Percentiles rank a stretch among this genome's conserved stretches.
Evolutionary conservation across 768 basidiomycete genomes (phyloP).

Genomic region (Podaxis sp.): DNA sequence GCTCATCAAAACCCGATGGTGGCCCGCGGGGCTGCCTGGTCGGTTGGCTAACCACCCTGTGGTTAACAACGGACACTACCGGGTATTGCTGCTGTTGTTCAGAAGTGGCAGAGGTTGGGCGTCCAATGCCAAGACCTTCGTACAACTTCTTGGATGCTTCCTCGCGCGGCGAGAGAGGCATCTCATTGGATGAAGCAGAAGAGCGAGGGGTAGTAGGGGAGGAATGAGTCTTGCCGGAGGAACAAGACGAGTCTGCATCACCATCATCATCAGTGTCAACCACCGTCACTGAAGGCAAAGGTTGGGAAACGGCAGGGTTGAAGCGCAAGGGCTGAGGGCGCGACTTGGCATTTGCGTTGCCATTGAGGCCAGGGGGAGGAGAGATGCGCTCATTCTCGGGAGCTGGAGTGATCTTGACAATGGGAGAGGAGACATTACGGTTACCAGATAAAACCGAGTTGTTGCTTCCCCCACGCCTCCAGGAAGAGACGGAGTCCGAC

Average conservation of each 20-base stretch:
- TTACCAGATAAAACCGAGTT: slow-evolving; percentile 72
- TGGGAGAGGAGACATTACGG: slow-evolving; percentile 61
- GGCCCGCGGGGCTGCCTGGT: slow-evolving; percentile 87
- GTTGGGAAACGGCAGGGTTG: slow-evolving; percentile 47
- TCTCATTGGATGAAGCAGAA: slow-evolving; percentile 53
- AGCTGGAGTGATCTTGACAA: slow-evolving; percentile 73
- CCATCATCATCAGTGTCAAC: slow-evolving; percentile 55
- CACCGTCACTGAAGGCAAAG: slow-evolving; percentile 55
- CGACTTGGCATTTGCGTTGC: slow-evolving; percentile 28
- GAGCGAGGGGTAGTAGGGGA: slow-evolving; percentile 79
- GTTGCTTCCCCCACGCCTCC: slow-evolving; percentile 75
- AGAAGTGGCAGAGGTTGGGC: slow-evolving; percentile 50
- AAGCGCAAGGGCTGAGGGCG: slow-evolving; percentile 74
- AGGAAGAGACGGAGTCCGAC: slow-evolving; percentile 76
- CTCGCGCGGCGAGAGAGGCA: slow-evolving; percentile 80
- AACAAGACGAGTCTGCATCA: slow-evolving; percentile 56
- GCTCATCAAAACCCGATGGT: slow-evolving; percentile 82
- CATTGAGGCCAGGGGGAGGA: slow-evolving; percentile 19
- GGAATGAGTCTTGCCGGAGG: slow-evolving; percentile 62
- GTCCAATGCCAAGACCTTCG: slow-evolving; percentile 85
- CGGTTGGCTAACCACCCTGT: slow-evolving; percentile 69
- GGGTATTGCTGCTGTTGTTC: slow-evolving; percentile 41
- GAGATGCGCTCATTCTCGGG: slow-evolving; percentile 49
- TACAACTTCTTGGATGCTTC: slow-evolving; percentile 85
- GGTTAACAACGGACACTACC: slow-evolving; percentile 40